A percentile compares a stretch with the other conserved stretches of the same genome.
phyloP scores from a whole-genome alignment of 257 asterid genomes.

The Euphrasia confusa region DNA sequence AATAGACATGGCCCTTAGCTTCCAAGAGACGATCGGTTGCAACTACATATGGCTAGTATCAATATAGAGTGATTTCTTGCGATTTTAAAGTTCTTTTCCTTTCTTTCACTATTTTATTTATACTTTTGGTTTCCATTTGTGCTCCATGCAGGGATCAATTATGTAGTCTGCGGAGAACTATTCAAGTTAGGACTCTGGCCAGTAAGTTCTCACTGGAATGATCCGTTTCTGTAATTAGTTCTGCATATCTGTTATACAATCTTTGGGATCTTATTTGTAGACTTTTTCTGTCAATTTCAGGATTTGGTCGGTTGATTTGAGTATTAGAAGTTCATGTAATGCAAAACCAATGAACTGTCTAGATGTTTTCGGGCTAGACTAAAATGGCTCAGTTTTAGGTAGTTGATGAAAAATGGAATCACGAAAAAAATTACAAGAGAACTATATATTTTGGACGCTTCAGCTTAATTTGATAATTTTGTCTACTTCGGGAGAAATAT shows the following conservation, averaged over 20 bases:
- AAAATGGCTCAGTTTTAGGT: too few relatives aligned
- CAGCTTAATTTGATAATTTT: background rate
- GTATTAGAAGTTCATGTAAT: too few relatives aligned
- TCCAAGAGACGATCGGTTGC: constrained; percentile 96
- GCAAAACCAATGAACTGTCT: too few relatives aligned
- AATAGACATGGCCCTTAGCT: constrained; percentile 96
- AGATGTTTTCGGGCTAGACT: too few relatives aligned
- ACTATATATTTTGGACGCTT: background rate
- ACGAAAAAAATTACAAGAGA: background rate
- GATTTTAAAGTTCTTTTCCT: constrained; percentile 3
- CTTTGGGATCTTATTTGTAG: constrained; percentile 5
- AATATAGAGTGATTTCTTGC: constrained; percentile 10
- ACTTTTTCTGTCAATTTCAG: background rate
- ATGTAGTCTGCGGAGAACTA: constrained; percentile 78
- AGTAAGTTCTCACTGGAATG: constrained; percentile 47
- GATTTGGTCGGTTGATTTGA: too few relatives aligned
- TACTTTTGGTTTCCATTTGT: constrained; percentile 14
- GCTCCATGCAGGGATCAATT: constrained; percentile 71
- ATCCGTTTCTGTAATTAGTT: constrained; percentile 16
- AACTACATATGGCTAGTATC: constrained; percentile 88
- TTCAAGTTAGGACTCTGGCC: constrained; percentile 67
- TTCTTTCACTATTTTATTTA: constrained; percentile 14
- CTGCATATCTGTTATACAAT: background rate
- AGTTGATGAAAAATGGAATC: too few relatives aligned
- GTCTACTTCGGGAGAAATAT: background rate